Conservation (phyloP, 257 asterid genomes). For the Penstemon newberryi region DNA sequence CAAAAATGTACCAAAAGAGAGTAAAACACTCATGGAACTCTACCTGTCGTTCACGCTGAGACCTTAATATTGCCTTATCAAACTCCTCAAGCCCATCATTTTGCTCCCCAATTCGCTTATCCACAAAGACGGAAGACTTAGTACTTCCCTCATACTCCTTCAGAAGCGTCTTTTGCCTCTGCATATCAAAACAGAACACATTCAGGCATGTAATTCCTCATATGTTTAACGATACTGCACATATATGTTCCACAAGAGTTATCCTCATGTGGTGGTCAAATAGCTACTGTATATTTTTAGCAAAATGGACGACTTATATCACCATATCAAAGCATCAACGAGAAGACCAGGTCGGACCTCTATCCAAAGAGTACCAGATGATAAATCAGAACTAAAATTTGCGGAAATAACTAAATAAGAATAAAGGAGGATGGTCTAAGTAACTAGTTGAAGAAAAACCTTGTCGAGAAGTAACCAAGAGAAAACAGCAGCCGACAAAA, state of each 20-base stretch:
- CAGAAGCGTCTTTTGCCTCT: conserved; percentile 88
- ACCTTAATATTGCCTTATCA: conserved; percentile 83
- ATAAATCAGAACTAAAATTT: too few relatives aligned
- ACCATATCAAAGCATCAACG: too few relatives aligned
- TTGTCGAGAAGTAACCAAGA: too few relatives aligned
- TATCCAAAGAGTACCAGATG: too few relatives aligned
- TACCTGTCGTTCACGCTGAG: conserved; percentile 90
- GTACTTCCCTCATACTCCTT: conserved; percentile 84
- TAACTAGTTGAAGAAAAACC: too few relatives aligned
- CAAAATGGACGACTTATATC: too few relatives aligned
- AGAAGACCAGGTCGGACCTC: too few relatives aligned
- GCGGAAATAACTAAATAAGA: too few relatives aligned
- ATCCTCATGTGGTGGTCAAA: not conserved
- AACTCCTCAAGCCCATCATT: conserved; percentile 79
- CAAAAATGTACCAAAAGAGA: not conserved
- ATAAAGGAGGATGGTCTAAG: too few relatives aligned
- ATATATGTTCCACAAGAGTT: not conserved
- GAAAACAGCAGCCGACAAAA: too few relatives aligned
- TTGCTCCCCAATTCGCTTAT: conserved; percentile 89
- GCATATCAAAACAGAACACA: conserved; percentile 36
- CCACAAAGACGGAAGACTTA: conserved; percentile 74
- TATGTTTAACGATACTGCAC: not conserved
- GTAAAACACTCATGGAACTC: conserved; percentile 7
- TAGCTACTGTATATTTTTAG: too few relatives aligned
- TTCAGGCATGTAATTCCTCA: not conserved